Conservation (phyloP, 768 basidiomycete genomes). For the Amyloporia xantha region DNA sequence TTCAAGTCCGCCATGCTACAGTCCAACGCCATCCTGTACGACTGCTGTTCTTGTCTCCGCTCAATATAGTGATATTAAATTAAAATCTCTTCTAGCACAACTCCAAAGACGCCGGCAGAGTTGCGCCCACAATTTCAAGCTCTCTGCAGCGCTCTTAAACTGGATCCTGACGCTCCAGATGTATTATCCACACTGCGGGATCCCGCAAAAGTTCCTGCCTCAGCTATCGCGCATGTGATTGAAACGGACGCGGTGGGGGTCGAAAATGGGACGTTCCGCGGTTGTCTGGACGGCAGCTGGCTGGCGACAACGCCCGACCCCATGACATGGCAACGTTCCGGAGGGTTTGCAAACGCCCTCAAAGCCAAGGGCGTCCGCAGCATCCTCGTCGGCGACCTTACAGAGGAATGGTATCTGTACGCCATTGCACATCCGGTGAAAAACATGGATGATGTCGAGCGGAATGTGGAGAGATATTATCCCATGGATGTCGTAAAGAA, state of each 20-base stretch:
- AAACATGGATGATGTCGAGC: conserved; percentile 42
- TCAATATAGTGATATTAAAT: not conserved
- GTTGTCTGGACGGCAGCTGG: conserved; percentile 55
- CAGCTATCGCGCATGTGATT: conserved; percentile 48
- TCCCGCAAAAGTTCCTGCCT: conserved; percentile 39
- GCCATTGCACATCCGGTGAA: conserved; percentile 59
- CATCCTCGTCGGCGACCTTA: conserved; percentile 61
- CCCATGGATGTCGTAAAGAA: conserved; percentile 37
- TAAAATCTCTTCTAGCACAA: conserved; percentile 27
- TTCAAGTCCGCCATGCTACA: conserved; percentile 62
- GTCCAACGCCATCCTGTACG: conserved; percentile 70
- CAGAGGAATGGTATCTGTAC: conserved; percentile 76
- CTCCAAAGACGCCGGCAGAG: conserved; percentile 54
- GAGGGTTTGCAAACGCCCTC: conserved; percentile 49
- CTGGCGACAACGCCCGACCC: conserved; percentile 45
- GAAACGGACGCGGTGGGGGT: conserved; percentile 48
- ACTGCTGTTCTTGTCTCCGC: not conserved
- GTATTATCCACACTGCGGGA: conserved; percentile 47
- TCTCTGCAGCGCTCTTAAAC: conserved; percentile 46
- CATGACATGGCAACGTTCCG: conserved; percentile 64
- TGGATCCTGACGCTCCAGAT: conserved; percentile 47
- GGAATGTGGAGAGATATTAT: conserved; percentile 59
- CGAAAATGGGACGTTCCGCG: conserved; percentile 61
- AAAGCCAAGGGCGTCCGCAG: conserved; percentile 51
- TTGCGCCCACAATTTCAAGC: conserved; percentile 57